Evolutionary conservation across 148 eudicot species (phyloP).

Genomic region (Persicaria tinctoria): DNA sequence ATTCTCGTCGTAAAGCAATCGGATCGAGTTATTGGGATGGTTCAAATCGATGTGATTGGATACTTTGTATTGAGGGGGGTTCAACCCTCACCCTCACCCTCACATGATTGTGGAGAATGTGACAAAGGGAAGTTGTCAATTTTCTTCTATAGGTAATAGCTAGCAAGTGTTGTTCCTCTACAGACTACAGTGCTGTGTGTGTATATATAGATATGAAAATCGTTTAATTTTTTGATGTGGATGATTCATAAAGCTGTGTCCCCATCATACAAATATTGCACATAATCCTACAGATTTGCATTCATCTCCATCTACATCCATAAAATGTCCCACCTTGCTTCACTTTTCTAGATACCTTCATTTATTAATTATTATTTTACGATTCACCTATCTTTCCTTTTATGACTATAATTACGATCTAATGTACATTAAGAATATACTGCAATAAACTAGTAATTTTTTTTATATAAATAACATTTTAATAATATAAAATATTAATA

Average conservation of each 20-base stretch:
- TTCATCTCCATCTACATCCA: background rate
- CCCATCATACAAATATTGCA: constrained; percentile 9
- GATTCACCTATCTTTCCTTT: too few species aligned
- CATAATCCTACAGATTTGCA: constrained; percentile 6
- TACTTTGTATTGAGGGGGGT: background rate
- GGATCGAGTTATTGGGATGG: background rate
- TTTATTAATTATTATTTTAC: background rate
- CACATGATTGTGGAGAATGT: background rate
- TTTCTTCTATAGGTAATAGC: background rate
- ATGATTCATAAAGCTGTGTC: constrained; percentile 10
- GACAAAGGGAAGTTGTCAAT: background rate
- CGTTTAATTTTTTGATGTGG: background rate
- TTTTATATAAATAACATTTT: too few species aligned
- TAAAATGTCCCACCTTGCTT: background rate
- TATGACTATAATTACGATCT: too few species aligned
- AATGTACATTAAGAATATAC: too few species aligned
- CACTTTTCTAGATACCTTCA: background rate
- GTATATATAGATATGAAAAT: background rate
- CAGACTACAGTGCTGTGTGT: background rate
- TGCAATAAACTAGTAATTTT: too few species aligned
- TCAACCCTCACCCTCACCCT: background rate
- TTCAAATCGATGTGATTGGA: background rate
- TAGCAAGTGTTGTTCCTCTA: background rate
- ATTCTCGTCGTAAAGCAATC: background rate
- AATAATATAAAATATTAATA: too few species aligned